Conservation (phyloP, 371 early-diverging fungal genomes). For the Funneliformis caledonium region DNA sequence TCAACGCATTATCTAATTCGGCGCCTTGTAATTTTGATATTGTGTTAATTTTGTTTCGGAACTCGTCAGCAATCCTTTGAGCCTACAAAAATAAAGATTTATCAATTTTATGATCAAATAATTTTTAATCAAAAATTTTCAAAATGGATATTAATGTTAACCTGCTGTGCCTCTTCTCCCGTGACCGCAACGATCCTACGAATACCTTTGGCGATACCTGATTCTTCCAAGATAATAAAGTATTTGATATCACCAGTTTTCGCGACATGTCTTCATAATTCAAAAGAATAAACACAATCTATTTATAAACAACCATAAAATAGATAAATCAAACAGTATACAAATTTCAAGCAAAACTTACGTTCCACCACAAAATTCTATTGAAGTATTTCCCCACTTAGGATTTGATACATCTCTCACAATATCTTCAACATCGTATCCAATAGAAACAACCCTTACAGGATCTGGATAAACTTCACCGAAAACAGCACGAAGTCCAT, state of each 20-base stretch:
- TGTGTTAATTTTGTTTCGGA: constrained; percentile 62
- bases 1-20: constrained; percentile 79
- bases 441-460: constrained; percentile 93
- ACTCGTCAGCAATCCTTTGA: constrained; percentile 67
- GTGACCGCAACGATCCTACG: constrained; percentile 98
- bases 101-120: background rate
- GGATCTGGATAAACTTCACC: constrained; percentile 98
- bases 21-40: constrained; percentile 63
- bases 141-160: background rate
- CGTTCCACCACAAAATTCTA: constrained; percentile 99
- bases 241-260: constrained; percentile 92
- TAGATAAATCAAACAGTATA: background rate
- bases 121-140: background rate
- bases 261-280: constrained; percentile 74
- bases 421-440: constrained; percentile 88
- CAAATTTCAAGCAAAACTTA: constrained; percentile 41
- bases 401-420: constrained; percentile 80
- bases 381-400: constrained; percentile 79
- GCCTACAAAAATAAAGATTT: constrained; percentile 47
- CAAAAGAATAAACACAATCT: background rate
- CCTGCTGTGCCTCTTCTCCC: constrained; percentile 84
- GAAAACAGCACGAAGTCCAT: constrained; percentile 94
- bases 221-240: constrained; percentile 91
- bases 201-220: constrained; percentile 96
- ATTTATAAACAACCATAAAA: background rate